These are phyloP conservation scores for Hydrangea macrophylla DNA, from an alignment of 148 eudicot species.

Conservation along the genomic window DNA sequence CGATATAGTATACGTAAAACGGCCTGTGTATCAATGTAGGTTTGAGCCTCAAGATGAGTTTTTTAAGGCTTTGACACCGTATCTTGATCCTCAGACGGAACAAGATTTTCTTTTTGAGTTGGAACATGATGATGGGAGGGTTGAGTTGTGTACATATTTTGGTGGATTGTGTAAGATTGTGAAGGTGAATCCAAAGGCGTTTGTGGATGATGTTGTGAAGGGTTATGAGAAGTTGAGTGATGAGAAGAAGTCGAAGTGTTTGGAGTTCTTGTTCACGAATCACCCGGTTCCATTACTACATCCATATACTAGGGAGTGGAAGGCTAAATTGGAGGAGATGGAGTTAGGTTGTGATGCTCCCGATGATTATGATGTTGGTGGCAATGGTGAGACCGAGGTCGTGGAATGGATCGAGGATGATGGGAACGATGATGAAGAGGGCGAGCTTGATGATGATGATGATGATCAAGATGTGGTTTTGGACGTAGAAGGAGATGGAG, in stretches of 20 bases:
- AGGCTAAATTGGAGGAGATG: constrained; percentile 88
- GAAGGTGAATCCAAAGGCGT: constrained; percentile 71
- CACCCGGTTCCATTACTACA: constrained; percentile 79
- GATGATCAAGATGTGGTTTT: constrained; percentile 37
- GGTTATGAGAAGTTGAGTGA: constrained; percentile 81
- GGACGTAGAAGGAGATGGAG: constrained; percentile 37
- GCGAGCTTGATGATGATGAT: constrained; percentile 26
- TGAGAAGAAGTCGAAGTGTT: constrained; percentile 77
- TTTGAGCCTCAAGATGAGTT: constrained; percentile 89
- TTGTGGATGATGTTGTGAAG: constrained; percentile 96
- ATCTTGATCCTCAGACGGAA: constrained; percentile 74
- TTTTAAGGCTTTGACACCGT: constrained; percentile 54
- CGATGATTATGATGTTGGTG: constrained; percentile 52
- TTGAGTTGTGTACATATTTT: constrained; percentile 76
- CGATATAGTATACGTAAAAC: constrained; percentile 81
- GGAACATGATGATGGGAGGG: constrained; percentile 69
- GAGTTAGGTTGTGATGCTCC: constrained; percentile 99
- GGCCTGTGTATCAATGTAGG: constrained; percentile 86
- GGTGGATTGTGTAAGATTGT: constrained; percentile 88
- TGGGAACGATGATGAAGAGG: constrained; percentile 28
- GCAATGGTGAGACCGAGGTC: constrained; percentile 35
- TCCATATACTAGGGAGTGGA: constrained; percentile 97
- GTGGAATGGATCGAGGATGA: constrained; percentile 77
- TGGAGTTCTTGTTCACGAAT: constrained; percentile 71
- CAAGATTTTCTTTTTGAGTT: constrained; percentile 60